phyloP scores from a whole-genome alignment of 2,329 filamentous ascomycete species.

The Aspergillus pseudoglaucus region DNA sequence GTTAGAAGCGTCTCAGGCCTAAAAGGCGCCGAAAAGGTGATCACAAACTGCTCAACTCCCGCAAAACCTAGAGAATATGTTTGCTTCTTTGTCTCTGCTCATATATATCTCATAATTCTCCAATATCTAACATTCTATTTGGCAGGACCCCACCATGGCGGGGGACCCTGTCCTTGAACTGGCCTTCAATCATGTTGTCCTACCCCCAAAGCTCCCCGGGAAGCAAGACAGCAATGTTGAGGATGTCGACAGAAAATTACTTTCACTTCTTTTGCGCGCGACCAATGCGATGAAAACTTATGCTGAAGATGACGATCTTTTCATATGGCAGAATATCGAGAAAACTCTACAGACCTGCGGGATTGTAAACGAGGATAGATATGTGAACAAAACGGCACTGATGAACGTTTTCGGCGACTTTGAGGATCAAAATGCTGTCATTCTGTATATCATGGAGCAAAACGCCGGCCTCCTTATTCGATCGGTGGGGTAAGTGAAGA shows the following conservation, averaged over 20 bases:
- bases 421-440: slow-evolving; percentile 26
- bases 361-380: slow-evolving; percentile 7
- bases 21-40: no score
- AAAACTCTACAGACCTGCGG: slow-evolving; percentile 10
- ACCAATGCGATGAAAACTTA: not conserved
- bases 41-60: no score
- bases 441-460: slow-evolving; percentile 43
- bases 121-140: no score
- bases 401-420: slow-evolving; percentile 22
- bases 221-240: slow-evolving; percentile 24
- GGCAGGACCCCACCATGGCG: no score
- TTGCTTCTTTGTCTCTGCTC: no score
- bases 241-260: slow-evolving; percentile 22
- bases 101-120: no score
- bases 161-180: slow-evolving; percentile 4
- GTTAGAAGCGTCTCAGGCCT: no score
- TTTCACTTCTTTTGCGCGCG: slow-evolving; percentile 18
- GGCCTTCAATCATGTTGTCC: slow-evolving; percentile 29
- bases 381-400: slow-evolving; percentile 17
- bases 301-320: not conserved
- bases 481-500: slow-evolving; percentile 8
- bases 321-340: slow-evolving; percentile 5
- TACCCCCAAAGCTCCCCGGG: slow-evolving; percentile 35
- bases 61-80: no score
- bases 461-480: slow-evolving; percentile 45